Evolutionary conservation across 495 filamentous ascomycete genomes (phyloP).

Genomic region (Lophiotrema nucula): DNA sequence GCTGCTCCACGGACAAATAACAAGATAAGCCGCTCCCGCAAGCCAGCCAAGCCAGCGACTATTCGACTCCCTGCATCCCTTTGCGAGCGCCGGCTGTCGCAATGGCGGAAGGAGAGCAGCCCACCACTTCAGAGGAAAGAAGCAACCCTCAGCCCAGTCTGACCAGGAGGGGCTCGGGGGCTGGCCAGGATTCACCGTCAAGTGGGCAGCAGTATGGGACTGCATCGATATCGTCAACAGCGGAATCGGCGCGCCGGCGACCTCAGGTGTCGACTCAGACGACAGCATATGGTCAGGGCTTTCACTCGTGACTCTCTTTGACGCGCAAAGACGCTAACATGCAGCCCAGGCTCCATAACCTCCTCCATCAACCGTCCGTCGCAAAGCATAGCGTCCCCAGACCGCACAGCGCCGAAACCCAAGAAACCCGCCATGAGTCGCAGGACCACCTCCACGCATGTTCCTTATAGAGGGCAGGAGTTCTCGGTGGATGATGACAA

Average conservation of each 20-base stretch:
- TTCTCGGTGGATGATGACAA: constrained; percentile 94
- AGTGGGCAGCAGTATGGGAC: constrained; percentile 8
- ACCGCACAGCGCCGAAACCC: constrained; percentile 42
- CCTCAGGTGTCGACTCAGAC: constrained; percentile 22
- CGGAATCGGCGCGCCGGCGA: constrained; percentile 23
- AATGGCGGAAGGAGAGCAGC: constrained; percentile 29
- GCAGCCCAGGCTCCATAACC: constrained; percentile 26
- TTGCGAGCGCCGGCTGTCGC: constrained; percentile 1
- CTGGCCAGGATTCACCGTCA: constrained; percentile 1
- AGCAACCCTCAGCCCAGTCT: constrained; percentile 3
- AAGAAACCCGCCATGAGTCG: constrained; percentile 71
- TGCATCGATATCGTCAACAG: constrained; percentile 7
- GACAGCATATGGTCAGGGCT: constrained; percentile 20
- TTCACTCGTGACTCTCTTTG: neutral
- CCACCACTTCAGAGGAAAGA: constrained; percentile 10
- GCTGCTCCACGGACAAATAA: constrained; percentile 7
- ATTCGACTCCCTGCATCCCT: neutral
- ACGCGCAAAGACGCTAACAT: constrained; percentile 1
- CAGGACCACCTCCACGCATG: constrained; percentile 69
- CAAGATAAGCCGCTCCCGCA: constrained; percentile 18
- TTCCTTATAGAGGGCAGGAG: constrained; percentile 76
- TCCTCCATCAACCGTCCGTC: constrained; percentile 18
- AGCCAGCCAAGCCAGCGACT: constrained; percentile 21
- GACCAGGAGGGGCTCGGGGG: constrained; percentile 14
- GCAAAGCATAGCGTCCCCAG: constrained; percentile 21